phyloP scores from a whole-genome alignment of 495 filamentous ascomycete species.

The Aspergillus kassunensis region DNA sequence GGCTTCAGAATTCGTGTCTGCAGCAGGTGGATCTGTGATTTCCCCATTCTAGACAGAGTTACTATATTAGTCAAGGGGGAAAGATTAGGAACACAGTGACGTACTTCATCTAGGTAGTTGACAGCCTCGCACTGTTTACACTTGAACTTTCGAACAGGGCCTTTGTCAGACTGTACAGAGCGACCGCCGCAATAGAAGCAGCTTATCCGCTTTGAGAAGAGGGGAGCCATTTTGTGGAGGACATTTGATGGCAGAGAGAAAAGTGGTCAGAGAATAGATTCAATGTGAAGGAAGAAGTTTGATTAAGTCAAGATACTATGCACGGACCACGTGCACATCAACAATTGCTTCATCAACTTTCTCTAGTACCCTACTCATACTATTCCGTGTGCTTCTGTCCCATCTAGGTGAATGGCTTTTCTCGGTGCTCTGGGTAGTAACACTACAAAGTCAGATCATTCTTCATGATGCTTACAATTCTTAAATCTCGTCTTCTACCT shows the following conservation, averaged over 20 bases:
- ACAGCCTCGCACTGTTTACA: constrained; percentile 73
- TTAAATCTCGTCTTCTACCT: background rate
- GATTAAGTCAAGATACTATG: no score
- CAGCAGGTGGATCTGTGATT: constrained; percentile 79
- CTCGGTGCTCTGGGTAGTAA: background rate
- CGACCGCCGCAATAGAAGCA: constrained; percentile 76
- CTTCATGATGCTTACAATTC: background rate
- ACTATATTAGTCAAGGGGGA: constrained; percentile 2
- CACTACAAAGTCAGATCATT: background rate
- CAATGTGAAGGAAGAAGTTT: constrained; percentile 18
- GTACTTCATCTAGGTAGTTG: constrained; percentile 72
- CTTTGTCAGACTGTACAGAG: constrained; percentile 51
- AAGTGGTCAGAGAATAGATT: no score
- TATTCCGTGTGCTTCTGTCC: no score
- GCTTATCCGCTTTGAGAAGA: constrained; percentile 48
- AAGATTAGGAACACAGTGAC: constrained; percentile 17
- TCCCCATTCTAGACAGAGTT: constrained; percentile 60
- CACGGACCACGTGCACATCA: constrained; percentile 32
- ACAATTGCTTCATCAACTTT: background rate
- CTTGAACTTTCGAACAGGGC: constrained; percentile 55
- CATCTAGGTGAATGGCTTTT: background rate
- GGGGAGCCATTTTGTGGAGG: constrained; percentile 41
- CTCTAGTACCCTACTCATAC: no score
- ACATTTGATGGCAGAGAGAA: constrained; percentile 13
- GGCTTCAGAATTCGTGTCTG: constrained; percentile 35